phyloP scores from a whole-genome alignment of 1,139 yeast species.

The Suhomyces terraborum region DNA sequence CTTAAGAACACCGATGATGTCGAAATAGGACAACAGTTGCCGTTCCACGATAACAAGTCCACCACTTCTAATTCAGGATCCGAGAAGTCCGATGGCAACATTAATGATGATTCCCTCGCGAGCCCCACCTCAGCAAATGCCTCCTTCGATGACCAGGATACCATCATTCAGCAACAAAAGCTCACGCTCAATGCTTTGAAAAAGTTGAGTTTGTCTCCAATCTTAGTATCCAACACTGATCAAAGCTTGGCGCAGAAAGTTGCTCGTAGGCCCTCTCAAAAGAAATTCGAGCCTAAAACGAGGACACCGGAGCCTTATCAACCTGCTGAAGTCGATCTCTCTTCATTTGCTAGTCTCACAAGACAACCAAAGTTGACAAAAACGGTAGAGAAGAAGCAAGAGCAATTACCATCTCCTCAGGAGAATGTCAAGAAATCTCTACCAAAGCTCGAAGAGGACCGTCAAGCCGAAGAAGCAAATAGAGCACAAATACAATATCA shows the following conservation, averaged over 20 bases:
- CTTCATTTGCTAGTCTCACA: conserved; percentile 50
- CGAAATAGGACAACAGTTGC: conserved; percentile 47
- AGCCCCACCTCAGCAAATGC: conserved; percentile 6
- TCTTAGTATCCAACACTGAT: conserved; percentile 27
- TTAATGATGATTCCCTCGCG: conserved; percentile 7
- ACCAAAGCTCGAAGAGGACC: conserved; percentile 15
- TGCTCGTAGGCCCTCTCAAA: conserved; percentile 18
- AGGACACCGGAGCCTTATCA: conserved; percentile 41
- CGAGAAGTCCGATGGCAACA: conserved; percentile 6
- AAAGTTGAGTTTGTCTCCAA: conserved; percentile 47
- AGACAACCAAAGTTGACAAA: conserved; percentile 39
- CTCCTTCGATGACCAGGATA: conserved; percentile 35
- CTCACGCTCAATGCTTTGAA: conserved; percentile 49
- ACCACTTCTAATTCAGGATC: conserved; percentile 12
- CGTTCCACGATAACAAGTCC: conserved; percentile 34
- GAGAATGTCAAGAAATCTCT: conserved; percentile 8
- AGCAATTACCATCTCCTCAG: not conserved
- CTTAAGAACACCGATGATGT: conserved; percentile 35
- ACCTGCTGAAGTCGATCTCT: conserved; percentile 57
- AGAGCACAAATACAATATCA: conserved; percentile 10
- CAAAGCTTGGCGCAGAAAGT: conserved; percentile 18
- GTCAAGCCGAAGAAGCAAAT: conserved; percentile 6
- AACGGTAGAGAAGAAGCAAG: conserved; percentile 4
- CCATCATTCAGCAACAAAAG: conserved; percentile 44
- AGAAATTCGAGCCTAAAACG: conserved; percentile 13